Base-by-base conservation (phyloP, 192 early-diverging fungal species). In the Coemansia sp. region DNA sequence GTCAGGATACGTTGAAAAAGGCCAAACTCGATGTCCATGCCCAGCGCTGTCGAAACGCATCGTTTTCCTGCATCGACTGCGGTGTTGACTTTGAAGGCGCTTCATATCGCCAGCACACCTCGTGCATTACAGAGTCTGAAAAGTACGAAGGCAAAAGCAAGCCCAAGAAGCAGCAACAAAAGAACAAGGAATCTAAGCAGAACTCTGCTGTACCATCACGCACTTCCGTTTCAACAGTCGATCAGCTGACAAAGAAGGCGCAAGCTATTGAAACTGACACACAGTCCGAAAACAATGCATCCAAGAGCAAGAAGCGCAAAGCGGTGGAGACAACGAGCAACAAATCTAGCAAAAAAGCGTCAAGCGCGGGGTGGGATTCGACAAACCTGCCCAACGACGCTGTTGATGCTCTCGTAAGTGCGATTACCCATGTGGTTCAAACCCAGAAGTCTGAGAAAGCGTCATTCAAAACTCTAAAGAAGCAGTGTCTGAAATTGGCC, bases 51-150 rank as follows among this genome's bases (percentile, higher is more conserved):
- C 83, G 80, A 34, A 70, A 89, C 40, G 91, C 94, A n/a, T 84
- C 87, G 53, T 96, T 92, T 75, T 88, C 90, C 20, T 97, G 95
- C 75, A 89, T 97, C 63, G 96, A 98, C 77, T 98, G 96, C 74
- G 86, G 86, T 9, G 85, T 75, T 18, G 93, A 92, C 45, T 98
- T 98, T 79, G 72, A 84, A 25, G 91, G 92, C 49, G 82, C 74
- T 7, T 83, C 84, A 42, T 96, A 94, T 80, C 82, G 89, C 35
- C 68, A 83, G 25, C 96, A 99, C 75, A 95, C 89, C 2, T 86
- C 85, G 4, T 99, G 96, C 74, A 95, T 99, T 20, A 87, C 87
- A 13, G 96, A 99, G 67, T 91, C 89, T 0, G 92, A 99, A 83
- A 99, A 99, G 71, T 96, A 95, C 74, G 88, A 95, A 39, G 77